Evolutionary conservation across 2,329 filamentous ascomycete species (phyloP), one percentile per base, ranked within the genome.

Genomic region (Colletotrichum costaricense): DNA sequence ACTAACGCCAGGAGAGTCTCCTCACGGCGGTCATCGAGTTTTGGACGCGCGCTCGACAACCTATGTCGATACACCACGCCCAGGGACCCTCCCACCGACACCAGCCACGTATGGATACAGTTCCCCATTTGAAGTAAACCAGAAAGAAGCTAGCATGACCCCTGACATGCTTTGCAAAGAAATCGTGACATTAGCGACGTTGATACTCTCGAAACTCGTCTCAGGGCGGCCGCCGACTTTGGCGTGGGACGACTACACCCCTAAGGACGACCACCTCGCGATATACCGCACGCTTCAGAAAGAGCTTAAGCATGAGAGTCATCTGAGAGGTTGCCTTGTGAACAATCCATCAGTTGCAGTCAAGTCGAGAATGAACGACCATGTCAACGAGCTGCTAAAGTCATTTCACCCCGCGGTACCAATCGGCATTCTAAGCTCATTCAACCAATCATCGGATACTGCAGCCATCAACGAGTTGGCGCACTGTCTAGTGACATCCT

Each of bases 351-450:
- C 24, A 1, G 38, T 22, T 3, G 58, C 16, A 4, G 5, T 28
- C 1, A 70, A 1, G 2, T 3, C 49, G 1, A 5, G 24, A 6
- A n/a, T 64, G 2, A n/a, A 19, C 2, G 42, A 55, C 38, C 35
- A 28, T 8, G 55, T 74, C 19, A 26, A 63, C 12, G 30, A 58
- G 4, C 38, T 74, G 49, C 12, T 74, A 16, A 33, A 24, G 2
- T 22, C 22, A 3, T 58, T 67, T 11, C 63, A 72, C 5, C 49
- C 35, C 1, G 38, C 72, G 3, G 52, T 54, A 5, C 72, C 72
- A 3, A 63, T 74, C 9, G 72, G 72, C 3, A 42, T 74, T 12
- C 28, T 74, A 2, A 67, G 63, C 57, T 46, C 68, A 1, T 28
- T 74, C 26, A 74, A 72, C 19, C 68, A 74, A 28, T 42, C 55